These are phyloP conservation scores for Colletotrichum sp. DNA, from an alignment of 2,329 filamentous ascomycete genomes.

Conservation along the genomic window DNA sequence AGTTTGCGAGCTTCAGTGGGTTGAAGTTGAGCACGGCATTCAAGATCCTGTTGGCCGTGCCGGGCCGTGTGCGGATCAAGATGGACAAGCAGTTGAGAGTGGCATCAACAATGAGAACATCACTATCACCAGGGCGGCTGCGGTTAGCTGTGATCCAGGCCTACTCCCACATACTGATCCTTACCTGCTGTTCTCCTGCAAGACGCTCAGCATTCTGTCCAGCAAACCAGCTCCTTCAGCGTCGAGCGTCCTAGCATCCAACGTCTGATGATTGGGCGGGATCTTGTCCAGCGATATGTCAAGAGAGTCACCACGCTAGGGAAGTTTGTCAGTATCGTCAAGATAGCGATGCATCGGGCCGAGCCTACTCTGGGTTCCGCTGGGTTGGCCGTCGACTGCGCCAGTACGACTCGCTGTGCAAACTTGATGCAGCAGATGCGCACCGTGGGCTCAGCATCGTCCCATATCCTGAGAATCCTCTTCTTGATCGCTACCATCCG, in stretches of 20 bases:
- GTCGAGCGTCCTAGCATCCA: conserved; percentile 83
- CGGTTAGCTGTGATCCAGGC: conserved; percentile 12
- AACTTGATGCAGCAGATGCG: conserved; percentile 98
- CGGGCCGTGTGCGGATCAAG: conserved; percentile 81
- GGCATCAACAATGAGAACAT: conserved; percentile 87
- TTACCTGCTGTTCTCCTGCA: conserved; percentile 88
- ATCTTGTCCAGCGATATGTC: conserved; percentile 90
- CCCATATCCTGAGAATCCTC: conserved; percentile 88
- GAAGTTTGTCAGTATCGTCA: conserved; percentile 25
- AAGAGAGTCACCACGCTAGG: conserved; percentile 51
- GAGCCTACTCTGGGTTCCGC: conserved; percentile 79
- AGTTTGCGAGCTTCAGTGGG: conserved; percentile 80
- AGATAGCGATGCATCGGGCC: conserved; percentile 9
- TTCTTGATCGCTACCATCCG: conserved; percentile 88
- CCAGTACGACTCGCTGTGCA: conserved; percentile 88
- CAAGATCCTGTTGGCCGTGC: conserved; percentile 84
- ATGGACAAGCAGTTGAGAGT: conserved; percentile 88
- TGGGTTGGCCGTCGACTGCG: conserved; percentile 85
- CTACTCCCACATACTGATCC: conserved; percentile 28
- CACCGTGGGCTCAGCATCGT: conserved; percentile 75
- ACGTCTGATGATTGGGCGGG: conserved; percentile 79
- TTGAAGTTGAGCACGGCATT: conserved; percentile 90
- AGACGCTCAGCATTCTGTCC: conserved; percentile 82
- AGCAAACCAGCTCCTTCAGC: conserved; percentile 91
- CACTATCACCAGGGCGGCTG: conserved; percentile 53